Evolutionary conservation across 257 asterid genomes (phyloP), one percentile per base, ranked within the genome.

Genomic region (Fraxinus americana): DNA sequence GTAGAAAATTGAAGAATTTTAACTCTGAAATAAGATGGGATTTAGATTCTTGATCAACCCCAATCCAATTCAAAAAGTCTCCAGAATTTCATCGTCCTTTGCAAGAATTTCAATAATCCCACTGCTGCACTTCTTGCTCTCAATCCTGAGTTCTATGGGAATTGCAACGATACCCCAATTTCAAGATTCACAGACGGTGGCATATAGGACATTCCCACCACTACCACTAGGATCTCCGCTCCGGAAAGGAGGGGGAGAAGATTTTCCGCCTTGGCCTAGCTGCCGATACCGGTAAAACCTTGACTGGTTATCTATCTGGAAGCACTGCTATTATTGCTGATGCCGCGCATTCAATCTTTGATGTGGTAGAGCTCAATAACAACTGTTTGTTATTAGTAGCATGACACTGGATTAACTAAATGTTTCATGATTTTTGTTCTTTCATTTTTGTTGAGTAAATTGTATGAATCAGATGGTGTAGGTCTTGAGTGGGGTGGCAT

Each of bases 241-340:
- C 93, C 30, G 97, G 92, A 27, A 85, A 91, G 77, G 94, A 87
- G 77, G 97, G 97, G 1, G 97, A 91, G 89, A 90, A 76, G 83
- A 93, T 95, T 65, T 93, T 95, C 92, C 94, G 92, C 6, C 85
- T 95, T 10, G 99, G 99, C 45, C 91, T 93, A 16, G 94, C 90
- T n/a, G 93, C 98, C 76, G 99, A 93, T 67, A 90, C 89, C 67
- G 97, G 97, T 34, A 95, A 93, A 89, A 89, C 96, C 35, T 79
- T 90, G 11, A 89, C 99, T 0, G 99, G 98, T 52, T 95, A 91
- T 79, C 77, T 91, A 59, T 86, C 96, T 73, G 98, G 99, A 27
- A 95, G 98, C 89, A 93, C 98, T 34, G 98, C 98, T 38, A 93
- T 95, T 34, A 91, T 95, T 73, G 98, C 99, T 17, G 99, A 95